phyloP scores from a whole-genome alignment of 192 early-diverging fungal species.

The Coemansia sp. region DNA sequence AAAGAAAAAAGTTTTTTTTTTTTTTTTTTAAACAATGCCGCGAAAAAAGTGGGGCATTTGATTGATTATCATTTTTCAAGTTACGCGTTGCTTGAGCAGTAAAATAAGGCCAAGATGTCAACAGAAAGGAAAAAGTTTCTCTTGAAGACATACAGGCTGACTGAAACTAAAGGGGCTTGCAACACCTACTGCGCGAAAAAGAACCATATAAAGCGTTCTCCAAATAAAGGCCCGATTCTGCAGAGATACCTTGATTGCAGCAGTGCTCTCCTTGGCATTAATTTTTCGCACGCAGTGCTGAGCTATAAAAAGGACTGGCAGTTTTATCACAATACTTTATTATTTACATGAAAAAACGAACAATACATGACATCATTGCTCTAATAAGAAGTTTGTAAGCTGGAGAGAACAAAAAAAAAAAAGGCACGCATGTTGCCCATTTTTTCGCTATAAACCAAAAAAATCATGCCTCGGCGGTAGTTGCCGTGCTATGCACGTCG shows the following conservation, averaged over 20 bases:
- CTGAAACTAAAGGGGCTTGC: background rate
- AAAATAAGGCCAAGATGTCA: background rate
- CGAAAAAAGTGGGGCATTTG: background rate
- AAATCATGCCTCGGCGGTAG: conserved; percentile 13
- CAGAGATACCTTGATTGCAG: background rate
- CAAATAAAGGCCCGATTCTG: background rate
- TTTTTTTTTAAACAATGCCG: background rate
- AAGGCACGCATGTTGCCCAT: background rate
- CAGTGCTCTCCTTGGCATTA: background rate
- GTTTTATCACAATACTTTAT: background rate
- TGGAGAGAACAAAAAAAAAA: background rate
- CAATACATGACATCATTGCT: background rate
- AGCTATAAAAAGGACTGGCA: background rate
- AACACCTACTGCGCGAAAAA: background rate
- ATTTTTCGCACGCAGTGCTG: background rate
- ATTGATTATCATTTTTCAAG: background rate
- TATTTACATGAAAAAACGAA: background rate
- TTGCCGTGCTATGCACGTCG: conserved; percentile 19
- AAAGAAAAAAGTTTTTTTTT: background rate
- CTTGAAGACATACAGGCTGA: background rate
- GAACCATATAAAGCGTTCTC: background rate
- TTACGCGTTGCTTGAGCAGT: background rate
- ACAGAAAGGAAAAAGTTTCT: background rate
- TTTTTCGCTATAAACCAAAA: background rate
- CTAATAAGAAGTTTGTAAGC: background rate